Conservation (phyloP, 305 asterid genomes). For the Fraxinus greggii region DNA sequence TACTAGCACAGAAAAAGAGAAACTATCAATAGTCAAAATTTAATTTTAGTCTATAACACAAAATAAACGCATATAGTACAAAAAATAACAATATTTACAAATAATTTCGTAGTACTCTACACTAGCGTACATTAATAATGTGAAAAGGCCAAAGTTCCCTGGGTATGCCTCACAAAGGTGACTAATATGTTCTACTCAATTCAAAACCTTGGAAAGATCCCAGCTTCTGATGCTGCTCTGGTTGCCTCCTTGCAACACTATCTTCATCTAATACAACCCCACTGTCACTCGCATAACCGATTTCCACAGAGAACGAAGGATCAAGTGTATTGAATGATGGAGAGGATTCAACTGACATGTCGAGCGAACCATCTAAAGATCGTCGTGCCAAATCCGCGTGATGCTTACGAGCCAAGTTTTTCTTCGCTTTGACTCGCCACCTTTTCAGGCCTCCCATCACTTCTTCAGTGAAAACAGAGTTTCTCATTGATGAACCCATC, state of each 20-base stretch:
- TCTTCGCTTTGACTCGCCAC: constrained; percentile 62
- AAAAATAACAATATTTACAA: not conserved
- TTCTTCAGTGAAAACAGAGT: constrained; percentile 49
- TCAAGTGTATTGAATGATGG: constrained; percentile 42
- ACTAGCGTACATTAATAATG: not conserved
- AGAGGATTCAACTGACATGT: constrained; percentile 39
- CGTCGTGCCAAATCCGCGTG: constrained; percentile 19
- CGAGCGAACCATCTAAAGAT: constrained; percentile 34
- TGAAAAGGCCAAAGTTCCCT: not conserved
- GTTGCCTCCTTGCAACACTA: constrained; percentile 21
- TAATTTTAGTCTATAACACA: not conserved
- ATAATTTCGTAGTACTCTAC: not conserved
- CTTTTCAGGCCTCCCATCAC: constrained; percentile 49
- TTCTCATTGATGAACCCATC: constrained; percentile 72
- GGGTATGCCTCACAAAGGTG: not conserved
- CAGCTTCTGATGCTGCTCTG: constrained; percentile 19
- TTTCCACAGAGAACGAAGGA: constrained; percentile 35
- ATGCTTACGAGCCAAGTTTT: constrained; percentile 39
- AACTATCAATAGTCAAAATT: not conserved
- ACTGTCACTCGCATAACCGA: constrained; percentile 33
- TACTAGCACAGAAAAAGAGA: not conserved
- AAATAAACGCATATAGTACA: not conserved
- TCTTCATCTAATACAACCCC: constrained; percentile 24
- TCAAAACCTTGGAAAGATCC: constrained; percentile 51
- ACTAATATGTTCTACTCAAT: constrained; percentile 16